Evolutionary conservation across 2,329 filamentous ascomycete species (phyloP), one percentile per base, ranked within the genome.

Genomic region (Penicillium hesseltinei): DNA sequence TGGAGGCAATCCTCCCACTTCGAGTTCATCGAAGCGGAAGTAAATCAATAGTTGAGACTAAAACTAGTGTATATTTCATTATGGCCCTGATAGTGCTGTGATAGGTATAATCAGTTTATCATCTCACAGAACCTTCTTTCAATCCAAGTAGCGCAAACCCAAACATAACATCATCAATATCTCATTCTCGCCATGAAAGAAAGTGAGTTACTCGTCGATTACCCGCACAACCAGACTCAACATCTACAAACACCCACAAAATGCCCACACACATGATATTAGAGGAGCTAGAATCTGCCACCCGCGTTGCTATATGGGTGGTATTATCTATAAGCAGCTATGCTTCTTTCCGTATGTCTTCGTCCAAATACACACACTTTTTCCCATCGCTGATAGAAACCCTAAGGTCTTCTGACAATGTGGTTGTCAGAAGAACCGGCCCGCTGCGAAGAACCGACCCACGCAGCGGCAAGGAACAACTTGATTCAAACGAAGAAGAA

Each of bases 1-100:
- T 40, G 84, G 83, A 11, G 78, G 76, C 2, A 71, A 65, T 48
- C 61, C 66, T 23, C 66, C 70, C 17, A 68, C 68, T 27, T 62
- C 69, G 5, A 68, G 63, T 45, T 65, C 69, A 17, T 68, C 68
- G 43, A 73, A 71, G 53, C 69, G 68, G 54, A 73, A 71, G 49
- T 69, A 64, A 51, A 47, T 23, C 19, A 25, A 36, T n/a, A n/a
- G 25, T 3, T 3, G 21, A 36, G 15, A 36, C 1, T 7, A n/a
- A 17, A 33, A 23, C n/a, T 17, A 17, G 7, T 9, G 8, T 27
- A 25, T 35, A 25, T 25, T 3, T 25, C 23, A 50, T 10, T 29
- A 10, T 21, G 15, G 40, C 21, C 7, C 7, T 27, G 15, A 35
- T 5, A 17, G 33, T 17, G 33, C 15, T 35, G 33, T 17, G 33